Conservation (phyloP, 768 basidiomycete species). For the Cystofilobasidium bisporidii region DNA sequence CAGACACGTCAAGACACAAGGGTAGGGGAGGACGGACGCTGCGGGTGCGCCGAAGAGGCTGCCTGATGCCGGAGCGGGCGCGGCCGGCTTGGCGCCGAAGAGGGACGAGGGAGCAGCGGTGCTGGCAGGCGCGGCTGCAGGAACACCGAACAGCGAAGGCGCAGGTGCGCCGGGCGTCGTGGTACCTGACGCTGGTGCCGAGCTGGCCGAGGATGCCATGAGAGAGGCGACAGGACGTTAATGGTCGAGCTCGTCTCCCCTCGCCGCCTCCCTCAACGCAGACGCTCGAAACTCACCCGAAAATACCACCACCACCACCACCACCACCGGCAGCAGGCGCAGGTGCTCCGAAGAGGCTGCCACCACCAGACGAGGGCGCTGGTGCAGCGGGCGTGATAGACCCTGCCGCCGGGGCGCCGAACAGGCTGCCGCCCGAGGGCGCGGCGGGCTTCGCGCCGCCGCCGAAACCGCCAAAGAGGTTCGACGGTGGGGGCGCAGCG, state of each 20-base stretch:
- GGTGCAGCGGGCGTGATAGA: background rate
- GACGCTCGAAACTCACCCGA: background rate
- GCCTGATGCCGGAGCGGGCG: background rate
- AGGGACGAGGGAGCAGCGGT: constrained; percentile 1
- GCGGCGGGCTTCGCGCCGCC: constrained; percentile 14
- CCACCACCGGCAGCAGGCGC: background rate
- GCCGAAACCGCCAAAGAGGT: constrained; percentile 11
- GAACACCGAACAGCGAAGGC: constrained; percentile 22
- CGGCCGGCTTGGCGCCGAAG: constrained; percentile 22
- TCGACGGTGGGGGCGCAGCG: constrained; percentile 20
- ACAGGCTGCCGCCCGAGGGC: constrained; percentile 2
- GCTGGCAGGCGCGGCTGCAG: constrained; percentile 9
- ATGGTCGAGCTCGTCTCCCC: no score
- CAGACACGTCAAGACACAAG: background rate
- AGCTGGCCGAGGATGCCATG: no score
- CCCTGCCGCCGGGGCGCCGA: background rate
- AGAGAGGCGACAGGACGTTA: no score
- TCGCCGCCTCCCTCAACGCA: no score
- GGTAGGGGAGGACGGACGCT: background rate
- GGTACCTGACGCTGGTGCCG: background rate
- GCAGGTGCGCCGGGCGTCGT: background rate
- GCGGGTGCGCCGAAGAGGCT: constrained; percentile 14
- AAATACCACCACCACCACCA: background rate
- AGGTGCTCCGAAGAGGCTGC: constrained; percentile 16
- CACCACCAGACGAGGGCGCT: background rate